A percentile compares a stretch with the other conserved stretches of the same genome.
Conservation (phyloP, 495 filamentous ascomycete genomes). For the Xylaria curta region DNA sequence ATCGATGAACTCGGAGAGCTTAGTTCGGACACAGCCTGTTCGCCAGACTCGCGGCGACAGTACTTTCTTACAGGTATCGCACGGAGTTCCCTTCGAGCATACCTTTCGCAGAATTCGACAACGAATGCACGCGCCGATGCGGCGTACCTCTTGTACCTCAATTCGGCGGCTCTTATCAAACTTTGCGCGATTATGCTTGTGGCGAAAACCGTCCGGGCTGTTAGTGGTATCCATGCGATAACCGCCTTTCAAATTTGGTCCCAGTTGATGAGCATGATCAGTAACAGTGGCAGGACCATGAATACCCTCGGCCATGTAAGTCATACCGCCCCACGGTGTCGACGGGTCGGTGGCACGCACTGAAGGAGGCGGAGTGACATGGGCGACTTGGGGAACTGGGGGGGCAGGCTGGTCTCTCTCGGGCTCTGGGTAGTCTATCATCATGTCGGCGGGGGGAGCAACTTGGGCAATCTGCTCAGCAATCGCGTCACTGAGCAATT, state of each 20-base stretch:
- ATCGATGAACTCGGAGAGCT: conserved; percentile 74
- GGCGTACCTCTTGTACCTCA: conserved; percentile 81
- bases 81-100: conserved; percentile 81
- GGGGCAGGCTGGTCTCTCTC: conserved; percentile 23
- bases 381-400: conserved; percentile 1
- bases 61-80: conserved; percentile 78
- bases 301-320: conserved; percentile 47
- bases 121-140: conserved; percentile 82
- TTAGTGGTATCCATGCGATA: conserved; percentile 49
- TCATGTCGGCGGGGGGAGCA: conserved; percentile 33
- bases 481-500: conserved; percentile 47
- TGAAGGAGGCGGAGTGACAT: conserved; percentile 14
- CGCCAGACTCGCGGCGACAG: conserved; percentile 82
- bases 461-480: conserved; percentile 32
- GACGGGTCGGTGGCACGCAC: conserved; percentile 12
- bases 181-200: conserved; percentile 61
- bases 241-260: conserved; percentile 44
- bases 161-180: conserved; percentile 73
- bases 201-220: conserved; percentile 40
- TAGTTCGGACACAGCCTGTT: conserved; percentile 76
- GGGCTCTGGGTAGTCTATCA: conserved; percentile 36
- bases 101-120: conserved; percentile 88
- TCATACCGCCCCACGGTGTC: conserved; percentile 51
- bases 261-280: conserved; percentile 33
- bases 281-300: conserved; percentile 38